Base-by-base conservation (phyloP, 2,329 filamentous ascomycete genomes). In the Aspergillus pseudoviridinutans region DNA sequence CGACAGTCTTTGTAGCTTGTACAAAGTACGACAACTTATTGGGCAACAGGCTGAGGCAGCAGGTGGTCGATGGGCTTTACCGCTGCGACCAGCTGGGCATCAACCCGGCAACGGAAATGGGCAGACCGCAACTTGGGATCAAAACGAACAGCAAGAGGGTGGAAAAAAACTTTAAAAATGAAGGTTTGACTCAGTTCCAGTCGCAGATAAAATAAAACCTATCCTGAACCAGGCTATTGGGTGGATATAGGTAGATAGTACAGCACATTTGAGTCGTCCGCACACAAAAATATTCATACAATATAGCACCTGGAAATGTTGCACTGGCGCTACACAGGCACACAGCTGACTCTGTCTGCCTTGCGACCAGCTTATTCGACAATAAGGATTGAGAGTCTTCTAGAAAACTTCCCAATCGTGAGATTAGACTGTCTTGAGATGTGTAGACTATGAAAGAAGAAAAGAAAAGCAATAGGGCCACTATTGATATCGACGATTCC, bases 61-160 rank as follows among this genome's bases (percentile, higher is more conserved):
- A 61, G 59, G 62, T 60, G 62, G 61, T 57, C 55, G 59, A 67
- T 68, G 56, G 66, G 65, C 68, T 69, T 71, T 71, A 70, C 69
- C 68, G 69, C 69, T 54, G 66, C 52, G 52, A 57, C 59, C 62
- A 67, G 64, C 69, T 71, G 70, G 70, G 70, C 70, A 72, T 65
- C 70, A 70, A 72, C 64, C 61, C 44, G 63, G 62, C 63, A 50
- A 61, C 55, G 5, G 63, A 66, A 29, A 54, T 57, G 25, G 51
- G 54, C 65, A 67, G 65, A 67, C 65, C 65, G 65, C 64, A 67
- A 67, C 59, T 67, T 66, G 58, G 22, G 20, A 24, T 20, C n/a
- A 46, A 5, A 46, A 46, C n/a, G 20, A 46, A 46, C 42, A 46
- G 20, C 20, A 46, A 6, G 22, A 44, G 22, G 22, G 22, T 22